Evolutionary conservation across 1,284 basidiomycete species (phyloP).

Genomic region (Peniophora sp.): DNA sequence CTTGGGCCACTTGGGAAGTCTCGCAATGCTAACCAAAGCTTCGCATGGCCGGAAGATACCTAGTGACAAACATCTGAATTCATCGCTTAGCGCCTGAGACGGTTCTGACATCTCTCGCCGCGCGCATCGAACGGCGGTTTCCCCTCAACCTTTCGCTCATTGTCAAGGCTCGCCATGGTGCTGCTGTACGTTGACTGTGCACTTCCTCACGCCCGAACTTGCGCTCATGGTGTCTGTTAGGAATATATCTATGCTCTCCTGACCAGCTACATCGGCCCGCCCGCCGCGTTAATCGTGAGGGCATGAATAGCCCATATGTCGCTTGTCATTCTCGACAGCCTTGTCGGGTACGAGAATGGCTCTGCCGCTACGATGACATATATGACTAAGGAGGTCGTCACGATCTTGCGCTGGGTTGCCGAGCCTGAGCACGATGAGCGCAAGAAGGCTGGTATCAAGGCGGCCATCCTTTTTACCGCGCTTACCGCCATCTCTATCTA

Average conservation of each 20-base stretch:
- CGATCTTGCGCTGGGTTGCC: slow-evolving; percentile 92
- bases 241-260: slow-evolving; percentile 97
- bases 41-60: too few species aligned
- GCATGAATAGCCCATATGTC: slow-evolving; percentile 99
- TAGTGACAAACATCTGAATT: too few species aligned
- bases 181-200: slow-evolving; percentile 81
- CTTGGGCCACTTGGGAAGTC: too few species aligned
- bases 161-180: slow-evolving; percentile 97
- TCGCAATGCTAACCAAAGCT: too few species aligned
- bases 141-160: slow-evolving; percentile 98
- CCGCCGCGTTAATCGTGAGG: slow-evolving; percentile 92
- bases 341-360: slow-evolving; percentile 93
- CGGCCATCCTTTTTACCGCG: slow-evolving; percentile 83
- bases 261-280: slow-evolving; percentile 96
- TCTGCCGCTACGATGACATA: slow-evolving; percentile 96
- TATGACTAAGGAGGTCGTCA: slow-evolving; percentile 98
- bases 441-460: slow-evolving; percentile 94
- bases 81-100: too few species aligned
- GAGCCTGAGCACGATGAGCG: slow-evolving; percentile 98
- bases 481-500: slow-evolving; percentile 80
- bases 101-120: too few species aligned
- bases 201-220: too few species aligned
- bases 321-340: slow-evolving; percentile 89
- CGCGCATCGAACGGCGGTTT: slow-evolving; percentile 89
- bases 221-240: slow-evolving; percentile 31